Percentiles rank a stretch among this genome's conserved stretches.
phyloP scores from a whole-genome alignment of 257 asterid species.

The Ocimum tenuiflorum region DNA sequence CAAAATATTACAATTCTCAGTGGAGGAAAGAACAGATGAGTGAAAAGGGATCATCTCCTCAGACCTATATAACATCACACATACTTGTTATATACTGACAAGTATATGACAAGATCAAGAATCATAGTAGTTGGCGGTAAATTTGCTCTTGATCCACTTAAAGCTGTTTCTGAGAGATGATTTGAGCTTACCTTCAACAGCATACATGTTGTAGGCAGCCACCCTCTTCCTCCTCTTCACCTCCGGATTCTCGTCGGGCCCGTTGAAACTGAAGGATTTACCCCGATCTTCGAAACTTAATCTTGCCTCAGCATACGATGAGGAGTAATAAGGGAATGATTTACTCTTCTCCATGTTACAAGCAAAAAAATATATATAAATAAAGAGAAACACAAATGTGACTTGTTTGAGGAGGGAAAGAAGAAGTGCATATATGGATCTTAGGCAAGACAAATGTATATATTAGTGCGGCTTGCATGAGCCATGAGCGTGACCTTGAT shows the following conservation, averaged over 20 bases:
- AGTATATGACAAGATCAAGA: conserved; percentile 15
- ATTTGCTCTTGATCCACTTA: conserved; percentile 88
- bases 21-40: too few species aligned
- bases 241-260: conserved; percentile 76
- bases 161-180: conserved; percentile 73
- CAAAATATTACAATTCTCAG: too few species aligned
- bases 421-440: conserved; percentile 31
- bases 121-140: too few species aligned
- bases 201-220: conserved; percentile 67
- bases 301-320: conserved; percentile 65
- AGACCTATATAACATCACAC: conserved; percentile 9
- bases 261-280: conserved; percentile 75
- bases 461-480: conserved; percentile 55
- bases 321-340: too few species aligned
- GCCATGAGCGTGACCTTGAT: conserved; percentile 51
- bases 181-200: conserved; percentile 78
- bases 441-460: conserved; percentile 33
- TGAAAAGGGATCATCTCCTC: too few species aligned
- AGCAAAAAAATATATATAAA: neutral
- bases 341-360: too few species aligned
- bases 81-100: conserved; percentile 7
- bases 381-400: neutral
- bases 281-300: conserved; percentile 60
- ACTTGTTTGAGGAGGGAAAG: conserved; percentile 21
- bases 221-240: conserved; percentile 74